Conservation (phyloP, 805 yeast species). For the Sungouiella blattae region DNA sequence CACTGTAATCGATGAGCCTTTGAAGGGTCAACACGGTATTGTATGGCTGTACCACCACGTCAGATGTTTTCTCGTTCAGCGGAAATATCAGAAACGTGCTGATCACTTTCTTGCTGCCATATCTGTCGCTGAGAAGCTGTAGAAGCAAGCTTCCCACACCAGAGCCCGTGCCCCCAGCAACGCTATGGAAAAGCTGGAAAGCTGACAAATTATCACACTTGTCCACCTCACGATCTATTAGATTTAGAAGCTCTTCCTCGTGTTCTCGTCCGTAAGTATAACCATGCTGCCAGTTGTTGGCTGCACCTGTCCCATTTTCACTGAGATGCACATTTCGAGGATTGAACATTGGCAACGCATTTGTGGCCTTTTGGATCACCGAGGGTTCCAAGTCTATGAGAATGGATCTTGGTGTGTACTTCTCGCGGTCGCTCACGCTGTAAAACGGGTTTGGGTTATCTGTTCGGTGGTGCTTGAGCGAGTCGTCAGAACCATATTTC, state of each 20-base stretch:
- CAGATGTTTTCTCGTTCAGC: slow-evolving; percentile 69
- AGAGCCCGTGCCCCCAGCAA: slow-evolving; percentile 98
- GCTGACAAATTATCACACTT: slow-evolving; percentile 86
- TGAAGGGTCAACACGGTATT: slow-evolving; percentile 80
- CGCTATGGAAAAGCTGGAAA: slow-evolving; percentile 87
- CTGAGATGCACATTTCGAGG: slow-evolving; percentile 79
- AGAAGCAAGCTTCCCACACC: slow-evolving; percentile 85
- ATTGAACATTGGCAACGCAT: slow-evolving; percentile 63
- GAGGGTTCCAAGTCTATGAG: slow-evolving; percentile 88
- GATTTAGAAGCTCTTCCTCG: slow-evolving; percentile 71
- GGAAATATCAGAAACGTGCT: slow-evolving; percentile 90
- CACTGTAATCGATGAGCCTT: slow-evolving; percentile 79
- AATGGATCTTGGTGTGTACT: slow-evolving; percentile 86
- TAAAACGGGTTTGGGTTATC: slow-evolving; percentile 87
- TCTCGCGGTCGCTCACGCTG: slow-evolving; percentile 65
- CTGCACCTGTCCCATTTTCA: slow-evolving; percentile 88
- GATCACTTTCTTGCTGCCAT: slow-evolving; percentile 70
- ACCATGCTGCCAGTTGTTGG: slow-evolving; percentile 94
- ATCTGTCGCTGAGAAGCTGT: slow-evolving; percentile 76
- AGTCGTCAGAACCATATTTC: slow-evolving; percentile 2
- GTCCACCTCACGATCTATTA: slow-evolving; percentile 87
- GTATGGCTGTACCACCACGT: slow-evolving; percentile 98
- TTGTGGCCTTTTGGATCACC: slow-evolving; percentile 63
- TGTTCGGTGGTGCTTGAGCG: slow-evolving; percentile 26
- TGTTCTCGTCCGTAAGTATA: slow-evolving; percentile 68